Base-by-base conservation (phyloP, 306 rosid species). In the Bauhinia variegata region DNA sequence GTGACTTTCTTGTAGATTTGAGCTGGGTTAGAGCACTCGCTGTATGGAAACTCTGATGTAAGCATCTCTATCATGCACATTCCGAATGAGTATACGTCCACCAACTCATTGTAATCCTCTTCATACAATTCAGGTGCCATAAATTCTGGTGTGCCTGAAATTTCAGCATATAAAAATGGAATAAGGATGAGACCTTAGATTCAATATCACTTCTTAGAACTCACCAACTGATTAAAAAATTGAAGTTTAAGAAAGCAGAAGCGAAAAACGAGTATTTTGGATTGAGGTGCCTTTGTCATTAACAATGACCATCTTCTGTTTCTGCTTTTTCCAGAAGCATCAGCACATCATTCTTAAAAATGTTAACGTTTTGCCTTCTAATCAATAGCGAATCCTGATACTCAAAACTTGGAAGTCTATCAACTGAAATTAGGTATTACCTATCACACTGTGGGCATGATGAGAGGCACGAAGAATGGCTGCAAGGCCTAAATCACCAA, bases 71-170 rank as follows among this genome's bases (percentile, higher is more conserved):
- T 71, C 81, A 92, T 77, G 61, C 98, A 92, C 98, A 92, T 92
- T 8, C 98, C 98, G 11, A 89, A 84, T 15, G 98, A 88, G 39
- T 92, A 92, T 72, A 92, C 67, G 48, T 92, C 98, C 4, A 92
- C 89, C 0, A 92, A 85, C 68, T 86, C 98, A 49, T 87, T 72
- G 50, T 92, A 92, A 36, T 87, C 85, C 78, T 92, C 98, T 46
- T 92, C 98, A 34, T 92, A 92, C 54, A 92, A 34, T 50, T 92
- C 98, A n/a, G 98, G 98, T 7, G 98, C 98, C 98, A 92, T 92
- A 54, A 92, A 92, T 44, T 92, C 98, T 0, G 98, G 98, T 44
- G 95, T 89, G 13, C 98, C 96, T 92, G 69, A n/a, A 54, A 15
- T 30, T 60, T 31, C 4, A 51, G 44, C 16, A 43, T 11, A 38